Evolutionary conservation across 163 green algal genomes (phyloP), one percentile per base, ranked within the genome.

Genomic region (Volvox carteri): DNA sequence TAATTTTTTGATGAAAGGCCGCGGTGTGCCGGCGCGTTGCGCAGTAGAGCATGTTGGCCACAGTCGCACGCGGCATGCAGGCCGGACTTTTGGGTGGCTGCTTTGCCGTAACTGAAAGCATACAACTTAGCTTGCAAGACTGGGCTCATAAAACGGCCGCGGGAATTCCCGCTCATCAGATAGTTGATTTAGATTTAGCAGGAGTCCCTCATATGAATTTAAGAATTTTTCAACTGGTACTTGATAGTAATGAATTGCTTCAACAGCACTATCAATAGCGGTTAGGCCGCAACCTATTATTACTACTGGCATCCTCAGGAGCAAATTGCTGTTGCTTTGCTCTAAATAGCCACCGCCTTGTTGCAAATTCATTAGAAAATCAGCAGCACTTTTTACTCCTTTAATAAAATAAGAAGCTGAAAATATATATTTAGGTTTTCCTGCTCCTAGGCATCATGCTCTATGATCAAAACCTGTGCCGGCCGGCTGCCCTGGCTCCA

Each of bases 361-460:
- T 60, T 60, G 50, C 50, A 60, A 60, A 60, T 60, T 60, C 50
- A 60, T 60, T 60, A 60, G 16, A 60, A 60, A 60, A 60, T 60
- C 50, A 60, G 50, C 50, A 16, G 50, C 50, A 60, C 50, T 60
- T 60, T 60, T 60, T 60, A 60, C 50, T 60, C 50, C 50, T 25
- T 60, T 25, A 60, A 60, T 60, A 16, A 60, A 25, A 16, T 60
- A 60, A 60, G 50, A 60, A 60, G 50, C 50, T 60, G 50, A 60
- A 60, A 25, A 25, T 60, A 60, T 60, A 60, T 60, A 60, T 60
- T 60, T 60, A 25, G 50, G 12, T 60, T 12, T 60, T 60, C 50
- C 50, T 60, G 50, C 50, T 60, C 50, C 50, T 16, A 60, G 16
- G 50, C 50, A 60, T 60, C 12, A 60, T 60, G 50, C 50, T 60